Evolutionary conservation across 2,329 filamentous ascomycete genomes (phyloP), one percentile per base, ranked within the genome.

Genomic region (Corinectria fuckeliana): DNA sequence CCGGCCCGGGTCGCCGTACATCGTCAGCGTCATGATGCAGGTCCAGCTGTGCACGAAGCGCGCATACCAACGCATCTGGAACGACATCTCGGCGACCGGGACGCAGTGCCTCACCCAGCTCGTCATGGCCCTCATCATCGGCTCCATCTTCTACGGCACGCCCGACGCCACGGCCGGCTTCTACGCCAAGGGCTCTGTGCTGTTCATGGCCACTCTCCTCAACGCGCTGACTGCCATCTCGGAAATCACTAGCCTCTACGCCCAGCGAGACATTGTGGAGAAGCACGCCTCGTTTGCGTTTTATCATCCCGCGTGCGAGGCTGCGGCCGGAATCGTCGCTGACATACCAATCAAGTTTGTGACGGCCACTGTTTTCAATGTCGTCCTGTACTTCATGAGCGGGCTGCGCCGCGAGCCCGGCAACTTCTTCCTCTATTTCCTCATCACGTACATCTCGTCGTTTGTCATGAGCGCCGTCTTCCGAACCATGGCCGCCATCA

Each of bases 401-500:
- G 79, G 78, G 1, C 74, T 87, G 2, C 74, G 80, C 1, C 82
- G 89, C 25, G 83, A 86, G 50, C 79, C 90, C 0, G 85, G 82
- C 1, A 78, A 85, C 1, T 95, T 93, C 79, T 95, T 95, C 76
- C 81, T 92, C 62, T 95, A 89, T 78, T 83, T 90, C 62, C 77
- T 95, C 16, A 82, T 93, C 65, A 88, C 85, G 0, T 91, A 90
- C 71, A 75, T 87, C 14, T 81, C 84, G 1, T 91, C 87, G 0
- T 81, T 94, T 65, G 83, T 87, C 64, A 93, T 93, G 88, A 89
- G 85, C 34, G 91, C 89, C 75, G 80, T 92, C 38, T 94, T 94
- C 79, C 82, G 91, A 23, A 90, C 87, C 0, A 86, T 94, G 68
- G 91, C 87, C 0, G 86, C 90, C 0, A 74, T 89, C 1, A 92